Evolutionary conservation across 2,329 filamentous ascomycete species (phyloP).

Genomic region (Aspergillus piperis): DNA sequence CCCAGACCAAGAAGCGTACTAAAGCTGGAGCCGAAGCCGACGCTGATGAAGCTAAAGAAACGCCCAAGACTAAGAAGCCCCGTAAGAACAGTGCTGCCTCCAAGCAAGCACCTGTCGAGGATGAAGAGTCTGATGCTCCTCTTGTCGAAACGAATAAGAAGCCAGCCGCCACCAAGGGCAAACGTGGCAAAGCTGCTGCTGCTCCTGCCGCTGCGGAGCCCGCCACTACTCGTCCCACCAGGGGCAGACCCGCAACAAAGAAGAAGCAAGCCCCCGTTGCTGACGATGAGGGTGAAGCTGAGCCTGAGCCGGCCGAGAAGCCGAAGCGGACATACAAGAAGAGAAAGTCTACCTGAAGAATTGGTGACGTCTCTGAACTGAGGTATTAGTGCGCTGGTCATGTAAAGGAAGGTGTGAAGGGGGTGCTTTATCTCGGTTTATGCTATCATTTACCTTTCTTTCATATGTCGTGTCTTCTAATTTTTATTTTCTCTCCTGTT

Average conservation of each 20-base stretch:
- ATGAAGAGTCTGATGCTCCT: constrained; percentile 11
- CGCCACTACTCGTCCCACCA: neutral
- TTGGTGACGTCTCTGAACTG: too few relatives aligned
- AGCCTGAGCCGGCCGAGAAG: constrained; percentile 22
- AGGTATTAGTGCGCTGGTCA: too few relatives aligned
- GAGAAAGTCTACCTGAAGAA: constrained; percentile 22
- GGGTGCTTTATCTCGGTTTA: neutral
- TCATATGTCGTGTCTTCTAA: neutral
- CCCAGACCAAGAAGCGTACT: constrained; percentile 15
- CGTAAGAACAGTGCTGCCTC: constrained; percentile 10
- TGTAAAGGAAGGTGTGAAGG: too few relatives aligned
- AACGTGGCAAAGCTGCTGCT: constrained; percentile 6
- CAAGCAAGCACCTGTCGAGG: constrained; percentile 10
- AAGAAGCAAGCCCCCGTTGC: constrained; percentile 12
- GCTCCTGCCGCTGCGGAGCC: constrained; percentile 10
- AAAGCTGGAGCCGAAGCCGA: neutral
- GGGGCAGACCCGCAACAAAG: neutral
- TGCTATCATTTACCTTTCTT: neutral
- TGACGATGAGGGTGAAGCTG: constrained; percentile 18
- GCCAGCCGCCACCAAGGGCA: constrained; percentile 24
- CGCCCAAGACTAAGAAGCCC: constrained; percentile 20
- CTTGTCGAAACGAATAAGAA: constrained; percentile 19
- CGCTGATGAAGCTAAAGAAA: constrained; percentile 13
- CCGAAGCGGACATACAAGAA: constrained; percentile 28
- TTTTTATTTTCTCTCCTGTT: neutral